phyloP scores from a whole-genome alignment of 441 rosid genomes.

The Gossypium aridum region DNA sequence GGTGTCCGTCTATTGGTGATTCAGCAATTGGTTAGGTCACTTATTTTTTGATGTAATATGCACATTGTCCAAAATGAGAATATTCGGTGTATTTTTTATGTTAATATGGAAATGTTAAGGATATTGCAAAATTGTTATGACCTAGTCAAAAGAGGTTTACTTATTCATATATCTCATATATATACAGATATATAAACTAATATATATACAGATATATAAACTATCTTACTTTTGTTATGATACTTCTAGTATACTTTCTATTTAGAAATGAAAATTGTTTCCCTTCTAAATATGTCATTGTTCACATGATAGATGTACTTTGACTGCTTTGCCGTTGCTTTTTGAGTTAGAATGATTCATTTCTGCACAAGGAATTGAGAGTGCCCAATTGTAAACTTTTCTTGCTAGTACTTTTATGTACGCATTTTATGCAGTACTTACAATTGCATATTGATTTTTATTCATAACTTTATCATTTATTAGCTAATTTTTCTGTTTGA shows the following conservation, averaged over 20 bases:
- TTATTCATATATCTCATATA: neutral
- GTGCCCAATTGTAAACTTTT: neutral
- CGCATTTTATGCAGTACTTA: neutral
- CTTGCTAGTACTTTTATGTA: neutral
- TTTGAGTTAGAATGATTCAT: neutral
- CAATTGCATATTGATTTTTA: neutral
- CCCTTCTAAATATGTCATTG: neutral
- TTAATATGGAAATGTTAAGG: constrained; percentile 3
- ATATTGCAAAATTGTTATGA: neutral
- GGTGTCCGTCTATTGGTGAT: constrained; percentile 14
- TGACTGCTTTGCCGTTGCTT: neutral
- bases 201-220: neutral
- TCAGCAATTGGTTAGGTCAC: constrained; percentile 13
- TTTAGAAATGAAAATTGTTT: constrained; percentile 3
- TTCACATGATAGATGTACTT: neutral
- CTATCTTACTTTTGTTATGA: neutral
- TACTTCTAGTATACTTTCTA: neutral
- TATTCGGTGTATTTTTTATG: constrained; percentile 11
- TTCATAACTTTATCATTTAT: neutral
- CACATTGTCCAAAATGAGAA: constrained; percentile 13
- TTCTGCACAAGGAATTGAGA: neutral
- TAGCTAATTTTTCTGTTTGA: neutral
- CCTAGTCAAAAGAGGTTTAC: neutral
- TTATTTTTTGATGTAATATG: constrained; percentile 14
- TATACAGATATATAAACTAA: neutral